Evolutionary conservation across 441 rosid genomes (phyloP).

Genomic region (Populus trichocarpa): DNA sequence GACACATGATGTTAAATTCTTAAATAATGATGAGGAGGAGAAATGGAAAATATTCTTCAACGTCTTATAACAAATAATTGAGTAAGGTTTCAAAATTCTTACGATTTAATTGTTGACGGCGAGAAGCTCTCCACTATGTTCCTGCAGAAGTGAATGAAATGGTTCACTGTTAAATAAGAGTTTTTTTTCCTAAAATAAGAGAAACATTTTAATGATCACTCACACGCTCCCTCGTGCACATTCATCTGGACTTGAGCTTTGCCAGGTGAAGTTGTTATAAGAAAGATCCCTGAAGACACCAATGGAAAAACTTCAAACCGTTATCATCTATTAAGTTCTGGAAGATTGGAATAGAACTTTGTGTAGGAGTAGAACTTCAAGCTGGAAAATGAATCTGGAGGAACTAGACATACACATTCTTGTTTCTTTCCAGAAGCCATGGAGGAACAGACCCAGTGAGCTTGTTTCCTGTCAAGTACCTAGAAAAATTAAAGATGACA

Average conservation of each 20-base stretch:
- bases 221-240: conserved; percentile 69
- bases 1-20: not conserved
- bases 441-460: conserved; percentile 66
- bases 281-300: conserved; percentile 70
- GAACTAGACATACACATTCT: conserved; percentile 54
- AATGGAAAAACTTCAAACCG: conserved; percentile 8
- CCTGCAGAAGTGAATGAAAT: conserved; percentile 35
- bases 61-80: not conserved
- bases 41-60: not conserved
- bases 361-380: conserved; percentile 1
- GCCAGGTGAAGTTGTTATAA: conserved; percentile 69
- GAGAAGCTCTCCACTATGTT: conserved; percentile 81
- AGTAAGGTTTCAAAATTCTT: conserved; percentile 30
- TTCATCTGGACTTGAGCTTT: conserved; percentile 43
- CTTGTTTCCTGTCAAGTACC: conserved; percentile 77
- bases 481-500: conserved; percentile 19
- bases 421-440: conserved; percentile 54
- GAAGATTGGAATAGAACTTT: not conserved
- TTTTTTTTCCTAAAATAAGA: not conserved
- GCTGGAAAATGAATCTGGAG: not conserved
- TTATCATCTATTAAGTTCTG: not conserved
- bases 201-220: conserved; percentile 25
- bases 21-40: not conserved
- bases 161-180: not conserved
- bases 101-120: conserved; percentile 39